Evolutionary conservation across 1,284 basidiomycete species (phyloP), one percentile per base, ranked within the genome.

Genomic region (Malassezia obtusa): DNA sequence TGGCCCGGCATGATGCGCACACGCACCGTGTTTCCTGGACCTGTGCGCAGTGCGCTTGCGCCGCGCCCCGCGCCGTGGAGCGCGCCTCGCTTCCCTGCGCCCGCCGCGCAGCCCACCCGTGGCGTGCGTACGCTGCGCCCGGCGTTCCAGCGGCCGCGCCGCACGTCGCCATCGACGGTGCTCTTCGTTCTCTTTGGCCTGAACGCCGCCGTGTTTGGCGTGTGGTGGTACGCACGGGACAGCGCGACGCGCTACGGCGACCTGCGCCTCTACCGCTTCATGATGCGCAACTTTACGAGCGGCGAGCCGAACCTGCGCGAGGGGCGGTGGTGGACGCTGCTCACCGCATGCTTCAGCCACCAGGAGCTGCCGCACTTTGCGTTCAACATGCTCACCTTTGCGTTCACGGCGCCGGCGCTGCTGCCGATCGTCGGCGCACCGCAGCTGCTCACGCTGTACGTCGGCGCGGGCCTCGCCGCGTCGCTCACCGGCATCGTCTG

Each of bases 291-390:
- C 75, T 89, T 91, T 68, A 79, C 80, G 35, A 65, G 75, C 3
- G 75, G 70, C 33, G 67, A 81, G 77, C 66, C 74, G 11, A 90
- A 89, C 73, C 66, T 90, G 19, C 73, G 75, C 1, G 75, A 79
- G 6, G 87, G 87, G 6, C 79, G 87, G 73, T 70, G 85, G 85
- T 90, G 87, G 85, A 89, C 87, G 0, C 75, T 86, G 25, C 58
- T 90, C 19, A 88, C 89, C 84, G 51, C 52, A 24, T 65, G 65
- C 50, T 33, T 69, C 6, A 57, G 53, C n/a, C 67, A 69, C 43
- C 48, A 59, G 11, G 25, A 36, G 1, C 21, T 56, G 7, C 2
- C 69, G 0, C 89, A 92, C 70, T 81, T 45, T 22, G 64, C 85
- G 25, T 77, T 90, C 71, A 92, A 92, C 70, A 82, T 82, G 43